Percentiles rank a stretch among this genome's conserved stretches.
These are phyloP conservation scores for Porphyrellus cyaneotinctus DNA, from an alignment of 768 basidiomycete genomes.

Conservation along the genomic window DNA sequence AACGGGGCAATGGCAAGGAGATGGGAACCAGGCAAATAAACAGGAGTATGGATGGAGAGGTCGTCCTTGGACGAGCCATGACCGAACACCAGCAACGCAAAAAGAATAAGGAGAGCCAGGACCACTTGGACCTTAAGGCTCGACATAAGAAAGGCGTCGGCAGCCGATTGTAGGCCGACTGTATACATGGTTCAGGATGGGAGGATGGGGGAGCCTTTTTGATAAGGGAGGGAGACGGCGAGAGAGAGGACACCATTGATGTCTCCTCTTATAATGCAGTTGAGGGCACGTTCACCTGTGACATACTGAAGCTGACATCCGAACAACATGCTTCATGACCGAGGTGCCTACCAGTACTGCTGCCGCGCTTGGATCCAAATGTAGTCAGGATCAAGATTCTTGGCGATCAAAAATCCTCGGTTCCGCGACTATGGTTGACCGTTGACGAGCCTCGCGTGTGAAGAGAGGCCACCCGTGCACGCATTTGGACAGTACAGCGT, in stretches of 20 bases:
- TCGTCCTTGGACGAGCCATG: constrained; percentile 44
- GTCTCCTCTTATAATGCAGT: constrained; percentile 23
- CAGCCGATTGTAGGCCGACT: constrained; percentile 38
- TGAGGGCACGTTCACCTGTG: constrained; percentile 25
- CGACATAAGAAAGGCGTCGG: constrained; percentile 35
- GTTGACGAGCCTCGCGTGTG: constrained; percentile 20
- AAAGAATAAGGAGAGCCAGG: constrained; percentile 31
- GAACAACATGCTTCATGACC: constrained; percentile 20
- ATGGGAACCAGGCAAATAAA: constrained; percentile 53
- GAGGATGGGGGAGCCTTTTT: constrained; percentile 16
- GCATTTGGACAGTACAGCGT: constrained; percentile 10
- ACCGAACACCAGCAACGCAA: constrained; percentile 39
- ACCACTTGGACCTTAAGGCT: constrained; percentile 32
- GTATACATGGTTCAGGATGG: constrained; percentile 36
- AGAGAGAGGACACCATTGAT: constrained; percentile 20
- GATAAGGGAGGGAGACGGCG: constrained; percentile 26
- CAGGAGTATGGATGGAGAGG: constrained; percentile 38
- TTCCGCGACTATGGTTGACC: constrained; percentile 19
- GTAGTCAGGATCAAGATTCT: constrained; percentile 13
- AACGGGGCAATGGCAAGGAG: constrained; percentile 61
- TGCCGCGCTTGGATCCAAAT: constrained; percentile 15
- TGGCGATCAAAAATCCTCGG: constrained; percentile 27
- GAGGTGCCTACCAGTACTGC: constrained; percentile 17
- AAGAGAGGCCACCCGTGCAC: constrained; percentile 7
- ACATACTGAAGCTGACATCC: constrained; percentile 20